phyloP scores from a whole-genome alignment of 2,329 filamentous ascomycete species.

The Cordyceps cateniannulata region DNA sequence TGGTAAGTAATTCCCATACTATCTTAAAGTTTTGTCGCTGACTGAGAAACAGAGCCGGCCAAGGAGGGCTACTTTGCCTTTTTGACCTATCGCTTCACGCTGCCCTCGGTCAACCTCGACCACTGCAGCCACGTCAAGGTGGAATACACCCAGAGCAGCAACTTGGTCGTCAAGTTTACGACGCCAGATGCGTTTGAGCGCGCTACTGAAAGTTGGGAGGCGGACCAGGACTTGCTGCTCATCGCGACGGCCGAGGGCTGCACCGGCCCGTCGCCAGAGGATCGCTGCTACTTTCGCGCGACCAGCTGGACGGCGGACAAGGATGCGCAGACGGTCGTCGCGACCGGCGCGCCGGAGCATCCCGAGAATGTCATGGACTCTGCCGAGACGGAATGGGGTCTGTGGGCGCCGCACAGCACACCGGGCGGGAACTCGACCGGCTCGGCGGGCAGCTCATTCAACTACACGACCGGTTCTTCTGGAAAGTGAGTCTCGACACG shows the following conservation, averaged over 20 bases:
- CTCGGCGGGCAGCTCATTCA: slow-evolving; percentile 16
- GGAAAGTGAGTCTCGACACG: neutral
- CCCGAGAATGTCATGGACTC: slow-evolving; percentile 19
- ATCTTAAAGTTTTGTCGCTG: neutral
- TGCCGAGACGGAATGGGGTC: slow-evolving; percentile 22
- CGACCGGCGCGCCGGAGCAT: slow-evolving; percentile 16
- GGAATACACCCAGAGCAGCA: slow-evolving; percentile 6
- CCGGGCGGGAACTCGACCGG: slow-evolving; percentile 2
- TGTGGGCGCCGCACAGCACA: slow-evolving; percentile 15
- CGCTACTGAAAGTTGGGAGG: slow-evolving; percentile 19
- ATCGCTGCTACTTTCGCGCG: slow-evolving; percentile 26
- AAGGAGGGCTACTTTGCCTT: slow-evolving; percentile 21
- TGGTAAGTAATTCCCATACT: neutral
- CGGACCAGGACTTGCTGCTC: slow-evolving; percentile 19
- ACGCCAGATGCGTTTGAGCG: slow-evolving; percentile 19
- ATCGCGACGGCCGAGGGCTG: slow-evolving; percentile 22
- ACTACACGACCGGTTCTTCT: slow-evolving; percentile 14
- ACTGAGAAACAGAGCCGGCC: slow-evolving; percentile 15
- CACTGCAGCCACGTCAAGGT: slow-evolving; percentile 19
- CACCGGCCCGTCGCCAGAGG: slow-evolving; percentile 19
- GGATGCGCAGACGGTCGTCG: slow-evolving; percentile 15
- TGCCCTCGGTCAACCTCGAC: slow-evolving; percentile 25
- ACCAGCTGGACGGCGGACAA: slow-evolving; percentile 15
- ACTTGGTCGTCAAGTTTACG: slow-evolving; percentile 16
- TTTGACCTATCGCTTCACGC: slow-evolving; percentile 21